These are phyloP conservation scores for Fusarium piperis DNA, from an alignment of 2,329 filamentous ascomycete species.

Conservation along the genomic window DNA sequence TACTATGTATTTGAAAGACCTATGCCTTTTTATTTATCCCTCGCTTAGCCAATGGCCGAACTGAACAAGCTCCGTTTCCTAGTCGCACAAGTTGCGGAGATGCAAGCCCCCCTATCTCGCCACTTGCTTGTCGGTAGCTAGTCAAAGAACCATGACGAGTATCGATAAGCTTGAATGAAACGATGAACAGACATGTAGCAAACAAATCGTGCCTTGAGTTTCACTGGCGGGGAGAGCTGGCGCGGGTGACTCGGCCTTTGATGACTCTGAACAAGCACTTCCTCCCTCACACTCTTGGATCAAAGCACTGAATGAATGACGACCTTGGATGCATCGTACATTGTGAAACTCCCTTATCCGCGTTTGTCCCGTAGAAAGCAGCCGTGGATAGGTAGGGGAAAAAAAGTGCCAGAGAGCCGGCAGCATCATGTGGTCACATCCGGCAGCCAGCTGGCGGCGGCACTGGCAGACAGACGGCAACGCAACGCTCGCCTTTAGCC, in stretches of 20 bases:
- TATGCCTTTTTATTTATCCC: background rate
- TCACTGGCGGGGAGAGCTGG: background rate
- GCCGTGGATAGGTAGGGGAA: background rate
- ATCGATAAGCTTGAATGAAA: background rate
- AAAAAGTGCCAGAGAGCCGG: background rate
- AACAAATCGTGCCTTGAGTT: background rate
- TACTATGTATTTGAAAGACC: background rate
- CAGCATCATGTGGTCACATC: constrained; percentile 25
- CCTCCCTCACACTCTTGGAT: background rate
- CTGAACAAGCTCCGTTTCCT: constrained; percentile 4
- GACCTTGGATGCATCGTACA: constrained; percentile 28
- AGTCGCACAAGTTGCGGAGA: constrained; percentile 31
- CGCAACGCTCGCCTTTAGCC: background rate
- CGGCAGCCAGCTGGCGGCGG: constrained; percentile 31
- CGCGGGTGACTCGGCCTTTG: background rate
- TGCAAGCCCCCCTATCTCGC: constrained; percentile 1
- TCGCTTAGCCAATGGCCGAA: background rate
- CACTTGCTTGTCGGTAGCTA: background rate
- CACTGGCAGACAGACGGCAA: constrained; percentile 21
- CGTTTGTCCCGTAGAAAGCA: constrained; percentile 4
- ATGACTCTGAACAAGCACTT: background rate
- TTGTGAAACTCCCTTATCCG: constrained; percentile 30
- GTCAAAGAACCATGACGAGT: background rate
- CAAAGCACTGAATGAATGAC: constrained; percentile 4
- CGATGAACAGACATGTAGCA: background rate